phyloP scores from a whole-genome alignment of 306 rosid species.

The Rosa rugosa region DNA sequence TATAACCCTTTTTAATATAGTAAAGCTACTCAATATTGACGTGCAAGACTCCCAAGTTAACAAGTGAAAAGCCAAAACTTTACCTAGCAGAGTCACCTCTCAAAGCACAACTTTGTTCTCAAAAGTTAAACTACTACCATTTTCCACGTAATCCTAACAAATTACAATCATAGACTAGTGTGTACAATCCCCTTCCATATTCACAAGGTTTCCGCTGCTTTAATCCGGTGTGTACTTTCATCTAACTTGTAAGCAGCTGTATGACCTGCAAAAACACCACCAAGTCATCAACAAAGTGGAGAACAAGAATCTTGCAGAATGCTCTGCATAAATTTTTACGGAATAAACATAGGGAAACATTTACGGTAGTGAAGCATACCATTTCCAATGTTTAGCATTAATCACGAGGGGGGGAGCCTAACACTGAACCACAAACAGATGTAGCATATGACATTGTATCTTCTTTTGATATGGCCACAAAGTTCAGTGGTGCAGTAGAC shows the following conservation, averaged over 20 bases:
- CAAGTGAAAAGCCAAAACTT: slow-evolving; percentile 27
- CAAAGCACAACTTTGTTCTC: slow-evolving; percentile 45
- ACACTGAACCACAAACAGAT: slow-evolving; percentile 83
- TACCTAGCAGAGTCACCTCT: slow-evolving; percentile 40
- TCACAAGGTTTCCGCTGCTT: slow-evolving; percentile 56
- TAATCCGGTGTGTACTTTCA: slow-evolving; percentile 23
- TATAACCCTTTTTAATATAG: slow-evolving; percentile 29
- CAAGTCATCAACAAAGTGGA: slow-evolving; percentile 3
- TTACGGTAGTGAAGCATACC: slow-evolving; percentile 27
- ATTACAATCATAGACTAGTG: slow-evolving; percentile 59
- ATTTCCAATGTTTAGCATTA: slow-evolving; percentile 33
- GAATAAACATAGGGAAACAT: neutral
- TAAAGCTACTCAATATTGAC: slow-evolving; percentile 22
- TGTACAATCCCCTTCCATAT: slow-evolving; percentile 64
- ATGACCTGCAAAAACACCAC: slow-evolving; percentile 44
- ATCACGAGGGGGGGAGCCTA: slow-evolving; percentile 78
- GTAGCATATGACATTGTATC: slow-evolving; percentile 90
- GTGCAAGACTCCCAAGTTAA: slow-evolving; percentile 22
- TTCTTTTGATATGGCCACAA: slow-evolving; percentile 79
- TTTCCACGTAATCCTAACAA: slow-evolving; percentile 50
- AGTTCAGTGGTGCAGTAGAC: slow-evolving; percentile 84
- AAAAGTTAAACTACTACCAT: slow-evolving; percentile 41
- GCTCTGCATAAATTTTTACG: neutral
- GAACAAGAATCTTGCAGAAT: neutral
- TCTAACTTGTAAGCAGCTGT: slow-evolving; percentile 34